Base-by-base conservation (phyloP, 1,284 basidiomycete genomes). In the Microbotryomycetes sp. region DNA sequence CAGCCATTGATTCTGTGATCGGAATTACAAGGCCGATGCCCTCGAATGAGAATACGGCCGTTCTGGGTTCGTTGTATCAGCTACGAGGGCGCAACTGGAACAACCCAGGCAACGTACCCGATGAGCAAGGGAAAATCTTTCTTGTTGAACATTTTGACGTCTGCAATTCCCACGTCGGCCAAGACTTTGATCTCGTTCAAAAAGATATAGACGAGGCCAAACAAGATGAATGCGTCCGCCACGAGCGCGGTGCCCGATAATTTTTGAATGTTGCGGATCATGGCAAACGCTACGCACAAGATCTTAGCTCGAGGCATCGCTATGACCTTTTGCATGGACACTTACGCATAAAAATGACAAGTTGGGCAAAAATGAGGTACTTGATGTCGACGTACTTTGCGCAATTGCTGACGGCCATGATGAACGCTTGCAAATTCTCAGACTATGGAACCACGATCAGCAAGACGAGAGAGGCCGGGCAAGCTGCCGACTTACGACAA, bases 11-110 rank as follows among this genome's bases (percentile, higher is more conserved):
- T 73, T 99, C 93, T 7, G 91, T 92, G 70, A 98, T 97, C 13
- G 96, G 94, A 68, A 98, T 91, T 65, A 98, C 88, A 75, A 98
- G 79, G 52, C 96, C 94, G 68, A 98, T 91, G 18, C 94, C 94
- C 76, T 98, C 96, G 69, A 98, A 99, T 0, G 96, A 92, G 75
- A 97, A 98, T 24, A 98, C 94, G 4, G 94, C 94, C 18, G 96
- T 97, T 26, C 91, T 88, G 67, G 35, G 56, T 28, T 4, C 27
- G 45, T 61, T 27, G 60, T 27, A 18, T 23, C 31, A 45, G 50
- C 11, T 31, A 55, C 35, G 50, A 27, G 57, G 16, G 66, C 52
- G 23, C 51, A 59, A 54, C 35, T 11, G 18, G 28, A 35, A n/a
- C 18, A 49, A 26, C 5, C 24, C 16, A 47, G 11, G 7, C 23